Evolutionary conservation across 805 yeast genomes (phyloP), one percentile per base, ranked within the genome.

Genomic region (fission yeast (Schizosaccharomyces pombe)): DNA sequence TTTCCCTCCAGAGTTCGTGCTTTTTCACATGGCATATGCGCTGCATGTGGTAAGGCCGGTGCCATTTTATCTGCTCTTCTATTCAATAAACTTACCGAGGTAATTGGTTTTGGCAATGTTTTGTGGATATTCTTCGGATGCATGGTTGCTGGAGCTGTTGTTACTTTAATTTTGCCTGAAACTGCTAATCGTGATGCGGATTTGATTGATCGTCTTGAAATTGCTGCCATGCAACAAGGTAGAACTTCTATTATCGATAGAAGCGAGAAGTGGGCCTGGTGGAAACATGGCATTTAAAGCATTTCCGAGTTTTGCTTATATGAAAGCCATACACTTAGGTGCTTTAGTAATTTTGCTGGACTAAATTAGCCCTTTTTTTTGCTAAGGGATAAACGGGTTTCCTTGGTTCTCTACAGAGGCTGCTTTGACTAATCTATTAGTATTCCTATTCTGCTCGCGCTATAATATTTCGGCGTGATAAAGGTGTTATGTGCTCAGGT

Each of bases 1-100:
- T 86, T 73, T 81, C 95, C 95, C 67, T 85, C 95, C 56, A 80
- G 94, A 75, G 85, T 85, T 72, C 82, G 95, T 79, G 85, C 94
- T 26, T 79, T 94, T 60, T 94, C 95, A 52, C 95, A 85, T 63
- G 95, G 95, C 75, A 75, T 85, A 58, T 85, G 94, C 59, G 95
- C 95, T 62, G 95, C 93, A 54, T 68, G 78, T 33, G 95, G 95
- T 74, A 85, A 85, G 68, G 73, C 85, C 62, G 95, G 95, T 72
- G 94, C 95, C 57, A 84, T 85, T 61, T 77, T 85, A 72, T 94
- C 95, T 9, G 54, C 47, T 24, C 40, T 52, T 6, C 24, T 52
- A 9, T 32, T 32, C 47, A 52, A 52, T 34, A 29, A 52, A 26
- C 28, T 52, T 3, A 24, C 32, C n/a, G 54, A 32, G n/a, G 30